Percentiles rank a stretch among this genome's conserved stretches.
Evolutionary conservation across 169 alveolate species (phyloP).

Genomic region (Plasmodium fragile): DNA sequence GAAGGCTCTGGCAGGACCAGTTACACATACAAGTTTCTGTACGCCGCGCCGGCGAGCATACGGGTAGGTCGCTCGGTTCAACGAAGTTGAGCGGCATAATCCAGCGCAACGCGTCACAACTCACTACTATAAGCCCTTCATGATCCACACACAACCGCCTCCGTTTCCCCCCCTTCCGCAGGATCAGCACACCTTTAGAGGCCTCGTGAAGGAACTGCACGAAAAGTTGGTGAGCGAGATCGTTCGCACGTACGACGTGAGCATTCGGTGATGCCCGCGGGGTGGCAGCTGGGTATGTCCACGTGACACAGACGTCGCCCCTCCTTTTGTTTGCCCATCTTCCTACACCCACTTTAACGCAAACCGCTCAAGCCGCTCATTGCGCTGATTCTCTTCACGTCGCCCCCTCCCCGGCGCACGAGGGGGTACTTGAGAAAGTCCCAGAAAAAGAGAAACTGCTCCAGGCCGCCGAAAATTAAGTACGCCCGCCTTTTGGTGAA

Average conservation of each 20-base stretch:
- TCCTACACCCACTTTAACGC: not conserved
- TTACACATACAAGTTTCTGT: conserved; percentile 58
- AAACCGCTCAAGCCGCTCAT: not conserved
- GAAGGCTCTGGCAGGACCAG: conserved; percentile 6
- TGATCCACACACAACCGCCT: not conserved
- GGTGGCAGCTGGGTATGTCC: not conserved
- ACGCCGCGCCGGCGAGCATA: conserved; percentile 20
- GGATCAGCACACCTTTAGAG: conserved; percentile 54
- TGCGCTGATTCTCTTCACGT: not conserved
- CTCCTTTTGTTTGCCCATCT: not conserved
- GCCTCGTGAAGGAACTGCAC: conserved; percentile 46
- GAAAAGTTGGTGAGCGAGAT: conserved; percentile 17
- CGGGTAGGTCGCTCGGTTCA: conserved; percentile 32
- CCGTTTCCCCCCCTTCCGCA: not conserved
- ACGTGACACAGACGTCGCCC: not conserved
- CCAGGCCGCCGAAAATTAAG: conserved; percentile 66
- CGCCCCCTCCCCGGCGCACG: not conserved
- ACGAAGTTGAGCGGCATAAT: too few species aligned
- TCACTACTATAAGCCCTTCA: not conserved
- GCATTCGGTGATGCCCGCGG: conserved; percentile 8
- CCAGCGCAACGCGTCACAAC: not conserved
- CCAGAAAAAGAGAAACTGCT: conserved; percentile 73
- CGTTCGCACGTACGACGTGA: conserved; percentile 9
- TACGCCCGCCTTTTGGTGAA: conserved; percentile 20
- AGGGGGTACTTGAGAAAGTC: conserved; percentile 55